A percentile compares a stretch with the other conserved stretches of the same genome.
Conservation (phyloP, 225 moss, liverwort and hornwort species). For the Thuidium tamariscinum region DNA sequence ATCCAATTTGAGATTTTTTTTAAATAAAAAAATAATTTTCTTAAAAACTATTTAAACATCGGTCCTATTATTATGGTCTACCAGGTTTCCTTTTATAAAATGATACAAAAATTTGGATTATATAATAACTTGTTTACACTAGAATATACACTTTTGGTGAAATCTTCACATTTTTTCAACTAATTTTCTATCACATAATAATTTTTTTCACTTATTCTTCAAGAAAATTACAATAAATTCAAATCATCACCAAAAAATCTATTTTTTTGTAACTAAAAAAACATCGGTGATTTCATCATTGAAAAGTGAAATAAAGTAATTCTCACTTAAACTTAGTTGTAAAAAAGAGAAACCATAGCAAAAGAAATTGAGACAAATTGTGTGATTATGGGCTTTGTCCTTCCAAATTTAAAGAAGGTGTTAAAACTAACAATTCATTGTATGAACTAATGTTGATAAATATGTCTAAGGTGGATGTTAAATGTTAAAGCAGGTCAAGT, state of each 20-base stretch:
- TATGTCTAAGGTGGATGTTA: slow-evolving; percentile 1
- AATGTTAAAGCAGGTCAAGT: slow-evolving; percentile 26
- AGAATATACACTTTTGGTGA: accelerated
- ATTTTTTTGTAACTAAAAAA: no score
- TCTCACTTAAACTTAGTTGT: neutral
- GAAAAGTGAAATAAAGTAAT: neutral
- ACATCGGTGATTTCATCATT: neutral
- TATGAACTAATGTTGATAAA: neutral
- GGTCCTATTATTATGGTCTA: neutral
- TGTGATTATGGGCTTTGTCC: neutral
- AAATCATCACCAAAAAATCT: no score
- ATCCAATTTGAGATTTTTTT: neutral
- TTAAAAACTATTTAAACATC: neutral
- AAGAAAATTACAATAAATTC: neutral
- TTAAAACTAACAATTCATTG: neutral
- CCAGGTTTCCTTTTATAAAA: no score
- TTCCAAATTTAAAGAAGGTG: accelerated
- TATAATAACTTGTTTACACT: no score
- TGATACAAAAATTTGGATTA: neutral
- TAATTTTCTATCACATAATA: neutral
- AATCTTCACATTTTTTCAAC: neutral
- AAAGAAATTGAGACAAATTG: neutral
- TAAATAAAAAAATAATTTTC: no score
- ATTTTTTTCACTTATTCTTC: neutral
- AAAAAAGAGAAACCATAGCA: neutral